These are phyloP conservation scores for Tinospora cordifolia DNA, from an alignment of 164 flowering plant genomes.

Conservation along the genomic window DNA sequence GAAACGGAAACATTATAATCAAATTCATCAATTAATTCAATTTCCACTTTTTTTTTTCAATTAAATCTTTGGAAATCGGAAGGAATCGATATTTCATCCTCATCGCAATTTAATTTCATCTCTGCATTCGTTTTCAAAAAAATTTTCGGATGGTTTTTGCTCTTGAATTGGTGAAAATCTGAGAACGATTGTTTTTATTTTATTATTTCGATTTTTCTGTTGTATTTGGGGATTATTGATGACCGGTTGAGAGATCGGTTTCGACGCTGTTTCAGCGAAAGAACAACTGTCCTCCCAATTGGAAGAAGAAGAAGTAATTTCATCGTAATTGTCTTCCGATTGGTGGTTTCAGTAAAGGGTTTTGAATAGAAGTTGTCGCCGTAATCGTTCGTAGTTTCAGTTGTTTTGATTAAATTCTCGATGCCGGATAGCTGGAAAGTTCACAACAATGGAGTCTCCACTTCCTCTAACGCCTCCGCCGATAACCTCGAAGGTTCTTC, in stretches of 20 bases:
- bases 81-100: background rate
- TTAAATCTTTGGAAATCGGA: background rate
- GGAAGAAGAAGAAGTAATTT: background rate
- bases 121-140: conserved; percentile 3
- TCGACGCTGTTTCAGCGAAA: background rate
- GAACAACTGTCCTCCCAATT: background rate
- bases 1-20: background rate
- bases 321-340: background rate
- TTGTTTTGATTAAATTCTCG: conserved; percentile 13
- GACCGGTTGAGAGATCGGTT: background rate
- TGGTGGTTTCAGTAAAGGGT: conserved; percentile 18
- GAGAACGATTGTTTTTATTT: background rate
- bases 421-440: conserved; percentile 49
- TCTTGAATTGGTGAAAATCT: conserved; percentile 11
- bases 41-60: background rate
- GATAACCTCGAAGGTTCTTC: conserved; percentile 40
- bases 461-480: conserved; percentile 25
- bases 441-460: conserved; percentile 32
- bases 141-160: background rate
- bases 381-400: background rate
- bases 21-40: background rate
- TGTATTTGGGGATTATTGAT: conserved; percentile 8
- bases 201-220: background rate
- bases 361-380: background rate
- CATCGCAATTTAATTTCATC: background rate